Base-by-base conservation (phyloP, 2,329 filamentous ascomycete species). In the Aspergillus arachidicola region DNA sequence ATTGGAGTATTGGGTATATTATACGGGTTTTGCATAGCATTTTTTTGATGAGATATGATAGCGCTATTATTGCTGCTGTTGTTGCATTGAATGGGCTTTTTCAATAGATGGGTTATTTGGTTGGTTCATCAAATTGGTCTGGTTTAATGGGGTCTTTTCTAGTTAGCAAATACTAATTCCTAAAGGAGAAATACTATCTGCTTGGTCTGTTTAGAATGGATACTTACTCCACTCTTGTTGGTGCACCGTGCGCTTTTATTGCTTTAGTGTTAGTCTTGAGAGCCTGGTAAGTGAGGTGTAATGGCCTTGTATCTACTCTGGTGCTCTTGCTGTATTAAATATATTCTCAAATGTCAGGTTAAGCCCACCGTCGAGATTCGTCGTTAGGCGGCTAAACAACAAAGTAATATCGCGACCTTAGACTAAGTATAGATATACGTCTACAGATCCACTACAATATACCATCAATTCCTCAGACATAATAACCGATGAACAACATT, bases 31-130 rank as follows among this genome's bases (percentile, higher is more conserved):
- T 53, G 28, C 50, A 53, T 53, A 34, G 28, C 30, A 54, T 50
- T 30, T 30, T 6, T 34, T 36, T 55, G 32, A 55, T 38, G 51
- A 55, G 51, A 55, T 41, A 55, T 55, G 51, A 55, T 55, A 30
- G 51, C 51, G 51, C 51, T 54, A 50, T 38, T 58, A 34, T 38
- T 59, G 57, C 51, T 55, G 51, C 51, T 38, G 30, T 55, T 55
- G 32, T 16, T 36, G 16, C 32, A 55, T 55, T 38, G 21, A 55
- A 23, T 11, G 32, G 10, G 36, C 30, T n/a, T 54, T 16, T 32
- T 11, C 21, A 28, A 28, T 28, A 28, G 26, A 28, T 41, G 4
- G 38, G 6, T 41, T 6, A 9, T 19, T 19, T 19, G 38, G 38
- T 41, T 19, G 38, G 16, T 19, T 6, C 9, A 19, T 41, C 9